Base-by-base conservation (phyloP, 768 basidiomycete species). In the Asterophora lycoperdoides region DNA sequence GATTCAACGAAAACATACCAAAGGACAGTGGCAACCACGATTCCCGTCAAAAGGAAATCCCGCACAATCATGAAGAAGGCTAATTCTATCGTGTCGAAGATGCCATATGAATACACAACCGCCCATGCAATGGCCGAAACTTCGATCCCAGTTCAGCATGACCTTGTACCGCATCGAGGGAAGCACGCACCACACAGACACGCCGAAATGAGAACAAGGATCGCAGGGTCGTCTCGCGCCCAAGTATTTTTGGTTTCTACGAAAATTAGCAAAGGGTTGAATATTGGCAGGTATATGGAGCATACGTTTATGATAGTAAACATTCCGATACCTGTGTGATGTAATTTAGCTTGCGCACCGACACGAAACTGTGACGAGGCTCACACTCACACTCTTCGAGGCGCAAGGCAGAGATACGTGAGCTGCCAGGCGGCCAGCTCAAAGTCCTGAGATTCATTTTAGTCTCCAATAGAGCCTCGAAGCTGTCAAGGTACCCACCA, bases 191-290 rank as follows among this genome's bases (percentile, higher is more conserved):
- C 82, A 44, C 74, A 76, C 17, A 94, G 78, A 64, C 84, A 92
- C 37, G 79, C 86, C 41, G 80, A 78, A 37, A 97, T 84, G 41
- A 98, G 79, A 23, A 97, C 77, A 20, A 97, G 77, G 55, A 96
- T 93, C 20, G 95, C 95, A 17, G 95, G 95, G 63, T 98, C 95
- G 66, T 98, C 95, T 65, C 95, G 76, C 15, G 94, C 93, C 94
- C 94, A 97, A 13, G 89, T 92, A 65, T 98, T 96, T 76, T 96
- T 97, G 15, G 94, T 97, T 74, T 97, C 93, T 89, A 68, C 13
- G 35, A 28, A 17, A 30, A 43, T 50, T 35, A 46, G 34, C 15
- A 9, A 15, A 15, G n/a, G 40, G 15, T 17, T 18, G n/a, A 9
- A n/a, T 18, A 5, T 17, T 9, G 41, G 41, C 18, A 29, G 15